Percentiles rank a stretch among this genome's conserved stretches.
Evolutionary conservation across 2,329 filamentous ascomycete species (phyloP).

Genomic region (Xylariaceae sp.): DNA sequence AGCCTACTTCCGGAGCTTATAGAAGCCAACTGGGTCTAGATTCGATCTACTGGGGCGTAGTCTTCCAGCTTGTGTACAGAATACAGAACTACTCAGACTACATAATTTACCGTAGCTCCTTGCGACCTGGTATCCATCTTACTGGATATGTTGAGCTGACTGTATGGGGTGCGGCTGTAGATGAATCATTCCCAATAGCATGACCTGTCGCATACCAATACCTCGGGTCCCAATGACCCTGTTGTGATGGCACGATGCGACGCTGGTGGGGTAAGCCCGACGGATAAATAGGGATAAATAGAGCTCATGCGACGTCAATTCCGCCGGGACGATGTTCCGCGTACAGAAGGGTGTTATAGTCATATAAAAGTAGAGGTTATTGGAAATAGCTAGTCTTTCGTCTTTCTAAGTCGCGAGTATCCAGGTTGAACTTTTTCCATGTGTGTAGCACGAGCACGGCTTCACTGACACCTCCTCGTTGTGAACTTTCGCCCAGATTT

Average conservation of each 20-base stretch:
- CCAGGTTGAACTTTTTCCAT: not conserved
- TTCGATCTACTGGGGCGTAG: too few species aligned
- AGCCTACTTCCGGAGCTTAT: too few species aligned
- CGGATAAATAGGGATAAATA: conserved; percentile 26
- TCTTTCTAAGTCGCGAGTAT: too few species aligned
- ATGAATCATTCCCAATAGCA: too few species aligned
- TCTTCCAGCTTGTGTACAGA: too few species aligned
- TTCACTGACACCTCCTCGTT: not conserved
- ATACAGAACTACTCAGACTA: too few species aligned
- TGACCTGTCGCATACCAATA: too few species aligned
- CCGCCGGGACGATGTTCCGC: conserved; percentile 14
- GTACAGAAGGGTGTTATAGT: conserved; percentile 2
- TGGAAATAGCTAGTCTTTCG: not conserved
- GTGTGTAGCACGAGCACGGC: not conserved
- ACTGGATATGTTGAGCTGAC: too few species aligned
- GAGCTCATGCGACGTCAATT: conserved; percentile 15
- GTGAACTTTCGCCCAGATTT: not conserved
- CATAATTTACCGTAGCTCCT: too few species aligned
- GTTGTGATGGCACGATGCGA: not conserved
- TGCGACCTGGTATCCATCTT: too few species aligned
- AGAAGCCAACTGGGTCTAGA: too few species aligned
- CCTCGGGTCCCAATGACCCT: not conserved
- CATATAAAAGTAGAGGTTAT: not conserved
- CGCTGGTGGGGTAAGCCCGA: not conserved
- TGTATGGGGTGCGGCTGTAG: too few species aligned